Conservation (phyloP, 2,329 filamentous ascomycete genomes). For the Alternaria sp. region DNA sequence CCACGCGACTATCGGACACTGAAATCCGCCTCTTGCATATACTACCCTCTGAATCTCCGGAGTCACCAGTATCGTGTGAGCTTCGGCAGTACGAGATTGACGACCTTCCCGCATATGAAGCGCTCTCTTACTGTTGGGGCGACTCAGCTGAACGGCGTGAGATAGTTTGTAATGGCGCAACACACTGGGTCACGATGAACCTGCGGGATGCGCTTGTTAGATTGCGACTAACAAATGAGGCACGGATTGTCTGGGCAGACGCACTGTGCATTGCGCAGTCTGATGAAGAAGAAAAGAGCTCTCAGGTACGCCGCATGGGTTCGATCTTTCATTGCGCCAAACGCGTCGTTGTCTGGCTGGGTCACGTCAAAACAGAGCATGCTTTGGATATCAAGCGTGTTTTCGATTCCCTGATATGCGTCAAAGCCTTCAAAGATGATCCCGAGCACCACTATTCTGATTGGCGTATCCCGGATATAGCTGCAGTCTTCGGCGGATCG, state of each 20-base stretch:
- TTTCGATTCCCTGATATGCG: no score
- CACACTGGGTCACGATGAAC: background rate
- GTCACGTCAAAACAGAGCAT: background rate
- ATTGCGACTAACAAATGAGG: background rate
- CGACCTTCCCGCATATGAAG: background rate
- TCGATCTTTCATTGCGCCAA: background rate
- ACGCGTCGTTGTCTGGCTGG: background rate
- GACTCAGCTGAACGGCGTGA: background rate
- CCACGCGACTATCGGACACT: background rate
- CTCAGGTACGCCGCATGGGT: background rate
- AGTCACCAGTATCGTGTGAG: background rate
- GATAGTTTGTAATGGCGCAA: background rate
- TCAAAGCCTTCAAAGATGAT: no score
- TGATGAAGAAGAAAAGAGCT: background rate
- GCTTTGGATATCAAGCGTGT: no score
- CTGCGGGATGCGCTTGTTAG: background rate
- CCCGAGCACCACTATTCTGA: no score
- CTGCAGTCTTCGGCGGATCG: no score
- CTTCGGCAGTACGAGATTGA: background rate
- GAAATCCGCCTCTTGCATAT: background rate
- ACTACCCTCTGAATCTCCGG: background rate
- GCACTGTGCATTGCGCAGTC: constrained; percentile 1
- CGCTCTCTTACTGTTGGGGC: background rate
- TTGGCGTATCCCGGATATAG: no score
- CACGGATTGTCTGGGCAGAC: background rate